These are phyloP conservation scores for Suillus weaverae DNA, from an alignment of 768 basidiomycete genomes.

Conservation along the genomic window DNA sequence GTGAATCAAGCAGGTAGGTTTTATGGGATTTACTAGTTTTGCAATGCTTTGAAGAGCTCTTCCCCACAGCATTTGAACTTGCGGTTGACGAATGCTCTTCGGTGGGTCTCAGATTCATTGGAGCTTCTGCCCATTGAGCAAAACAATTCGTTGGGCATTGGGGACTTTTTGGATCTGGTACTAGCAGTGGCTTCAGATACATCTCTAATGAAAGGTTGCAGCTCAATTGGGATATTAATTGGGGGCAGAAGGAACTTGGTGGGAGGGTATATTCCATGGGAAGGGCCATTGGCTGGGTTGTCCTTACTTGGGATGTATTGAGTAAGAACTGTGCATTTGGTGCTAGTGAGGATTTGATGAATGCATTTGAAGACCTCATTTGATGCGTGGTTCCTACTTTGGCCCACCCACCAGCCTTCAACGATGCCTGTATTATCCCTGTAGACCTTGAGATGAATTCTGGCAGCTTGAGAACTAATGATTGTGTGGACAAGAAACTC, in stretches of 20 bases:
- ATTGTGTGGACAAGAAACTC: constrained; percentile 35
- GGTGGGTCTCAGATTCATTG: rapidly evolving
- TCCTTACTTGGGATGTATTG: too few species aligned
- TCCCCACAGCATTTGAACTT: neutral
- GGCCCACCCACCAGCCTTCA: constrained; percentile 37
- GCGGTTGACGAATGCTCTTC: rapidly evolving
- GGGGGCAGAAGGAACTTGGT: constrained; percentile 4
- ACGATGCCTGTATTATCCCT: constrained; percentile 38
- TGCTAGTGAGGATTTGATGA: too few species aligned
- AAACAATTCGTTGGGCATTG: too few species aligned
- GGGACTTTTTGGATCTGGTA: too few species aligned
- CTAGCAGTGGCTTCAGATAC: neutral
- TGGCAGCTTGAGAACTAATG: constrained; percentile 1
- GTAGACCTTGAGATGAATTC: constrained; percentile 7
- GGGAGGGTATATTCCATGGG: constrained; percentile 11
- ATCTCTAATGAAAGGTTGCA: neutral
- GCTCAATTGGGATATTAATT: constrained; percentile 1
- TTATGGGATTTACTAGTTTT: too few species aligned
- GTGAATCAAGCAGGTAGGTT: constrained; percentile 16
- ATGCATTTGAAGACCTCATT: constrained; percentile 32
- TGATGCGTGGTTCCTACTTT: constrained; percentile 26
- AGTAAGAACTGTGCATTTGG: too few species aligned
- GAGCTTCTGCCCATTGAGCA: too few species aligned
- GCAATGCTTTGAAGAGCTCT: neutral
- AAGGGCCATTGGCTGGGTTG: too few species aligned